Evolutionary conservation across 2,329 filamentous ascomycete species (phyloP).

Genomic region (Fusarium subtropicale): DNA sequence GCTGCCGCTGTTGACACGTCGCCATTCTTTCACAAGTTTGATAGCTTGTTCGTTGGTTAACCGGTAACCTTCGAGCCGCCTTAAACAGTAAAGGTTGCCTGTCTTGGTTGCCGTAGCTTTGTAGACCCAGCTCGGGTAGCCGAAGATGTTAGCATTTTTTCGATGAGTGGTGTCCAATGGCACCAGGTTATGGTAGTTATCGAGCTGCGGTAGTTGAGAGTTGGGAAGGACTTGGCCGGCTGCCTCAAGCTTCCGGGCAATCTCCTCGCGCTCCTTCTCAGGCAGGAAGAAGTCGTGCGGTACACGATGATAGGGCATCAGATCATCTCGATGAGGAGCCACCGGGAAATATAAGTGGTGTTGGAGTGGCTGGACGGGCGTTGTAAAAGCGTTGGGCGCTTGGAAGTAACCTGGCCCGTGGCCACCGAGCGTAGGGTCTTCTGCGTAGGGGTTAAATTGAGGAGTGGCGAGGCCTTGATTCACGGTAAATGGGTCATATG

Average conservation of each 20-base stretch:
- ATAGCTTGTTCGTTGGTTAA: conserved; percentile 92
- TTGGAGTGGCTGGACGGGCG: conserved; percentile 75
- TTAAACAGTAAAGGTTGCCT: conserved; percentile 86
- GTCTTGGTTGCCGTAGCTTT: conserved; percentile 92
- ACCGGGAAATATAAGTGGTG: conserved; percentile 94
- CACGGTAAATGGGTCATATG: conserved; percentile 73
- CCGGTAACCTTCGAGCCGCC: conserved; percentile 88
- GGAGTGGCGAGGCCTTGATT: conserved; percentile 63
- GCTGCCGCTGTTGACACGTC: conserved; percentile 81
- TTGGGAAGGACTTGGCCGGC: conserved; percentile 85
- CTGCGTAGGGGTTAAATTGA: conserved; percentile 80
- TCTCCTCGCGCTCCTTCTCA: conserved; percentile 85
- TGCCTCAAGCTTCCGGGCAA: conserved; percentile 89
- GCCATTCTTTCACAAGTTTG: conserved; percentile 88
- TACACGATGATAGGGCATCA: conserved; percentile 85
- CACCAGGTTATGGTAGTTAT: conserved; percentile 92
- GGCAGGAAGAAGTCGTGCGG: conserved; percentile 93
- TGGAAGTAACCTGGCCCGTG: conserved; percentile 75
- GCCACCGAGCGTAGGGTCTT: conserved; percentile 72
- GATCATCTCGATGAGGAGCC: conserved; percentile 82
- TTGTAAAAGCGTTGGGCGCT: conserved; percentile 63
- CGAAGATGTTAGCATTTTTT: conserved; percentile 82
- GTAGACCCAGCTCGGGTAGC: conserved; percentile 93
- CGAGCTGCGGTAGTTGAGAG: conserved; percentile 79
- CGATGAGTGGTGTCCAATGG: conserved; percentile 85